These are phyloP conservation scores for Hypomontagnella monticulosa DNA, from an alignment of 495 filamentous ascomycete species.

Conservation along the genomic window DNA sequence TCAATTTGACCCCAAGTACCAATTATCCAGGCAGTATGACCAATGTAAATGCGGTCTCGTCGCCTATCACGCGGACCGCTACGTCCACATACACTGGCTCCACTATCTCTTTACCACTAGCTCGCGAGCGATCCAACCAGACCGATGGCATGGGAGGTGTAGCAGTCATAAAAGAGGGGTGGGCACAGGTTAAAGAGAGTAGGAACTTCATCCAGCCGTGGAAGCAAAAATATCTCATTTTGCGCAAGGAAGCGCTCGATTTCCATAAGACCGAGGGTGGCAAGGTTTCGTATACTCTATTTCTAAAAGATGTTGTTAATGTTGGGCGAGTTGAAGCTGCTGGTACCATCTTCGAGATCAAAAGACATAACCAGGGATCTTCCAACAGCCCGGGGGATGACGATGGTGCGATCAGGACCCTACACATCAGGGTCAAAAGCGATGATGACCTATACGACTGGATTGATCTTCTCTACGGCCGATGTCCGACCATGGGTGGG, in stretches of 20 bases:
- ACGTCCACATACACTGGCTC: conserved; percentile 72
- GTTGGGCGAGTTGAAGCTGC: conserved; percentile 87
- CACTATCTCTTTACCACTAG: conserved; percentile 73
- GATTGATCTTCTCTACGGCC: conserved; percentile 96
- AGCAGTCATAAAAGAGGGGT: conserved; percentile 86
- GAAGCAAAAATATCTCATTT: conserved; percentile 87
- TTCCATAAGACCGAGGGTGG: conserved; percentile 89
- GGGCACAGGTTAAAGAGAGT: conserved; percentile 86
- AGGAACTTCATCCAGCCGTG: conserved; percentile 81
- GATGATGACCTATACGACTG: conserved; percentile 98
- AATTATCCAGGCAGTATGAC: conserved; percentile 82
- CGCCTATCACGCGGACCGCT: conserved; percentile 61
- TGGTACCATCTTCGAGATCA: conserved; percentile 91
- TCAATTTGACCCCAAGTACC: conserved; percentile 76
- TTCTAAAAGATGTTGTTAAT: conserved; percentile 82
- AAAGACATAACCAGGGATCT: conserved; percentile 71
- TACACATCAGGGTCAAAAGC: conserved; percentile 88
- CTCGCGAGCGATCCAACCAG: conserved; percentile 67
- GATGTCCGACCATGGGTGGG: conserved; percentile 96
- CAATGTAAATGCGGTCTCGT: conserved; percentile 77
- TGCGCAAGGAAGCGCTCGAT: conserved; percentile 88
- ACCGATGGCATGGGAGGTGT: conserved; percentile 70
- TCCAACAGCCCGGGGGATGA: conserved; percentile 68
- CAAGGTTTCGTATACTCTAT: conserved; percentile 81
- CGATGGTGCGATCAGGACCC: conserved; percentile 80